Conservation (phyloP, 2,329 filamentous ascomycete species). For the Cordyceps javanica region DNA sequence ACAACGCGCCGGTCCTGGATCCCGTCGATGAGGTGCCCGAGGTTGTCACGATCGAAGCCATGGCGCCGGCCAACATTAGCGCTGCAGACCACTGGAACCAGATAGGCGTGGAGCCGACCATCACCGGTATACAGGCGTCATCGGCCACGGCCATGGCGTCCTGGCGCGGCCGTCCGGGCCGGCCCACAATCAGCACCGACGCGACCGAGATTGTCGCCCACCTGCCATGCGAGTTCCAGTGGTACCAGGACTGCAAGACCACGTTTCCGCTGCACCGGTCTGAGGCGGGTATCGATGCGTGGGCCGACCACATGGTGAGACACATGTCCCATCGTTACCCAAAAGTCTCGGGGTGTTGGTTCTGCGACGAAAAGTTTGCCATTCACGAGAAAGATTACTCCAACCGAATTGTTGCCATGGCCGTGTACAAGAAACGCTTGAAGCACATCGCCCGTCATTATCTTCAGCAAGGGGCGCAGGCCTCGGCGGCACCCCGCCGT, state of each 20-base stretch:
- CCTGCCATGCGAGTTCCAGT: slow-evolving; percentile 42
- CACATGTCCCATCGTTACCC: slow-evolving; percentile 34
- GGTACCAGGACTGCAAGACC: slow-evolving; percentile 28
- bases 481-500: slow-evolving; percentile 22
- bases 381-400: slow-evolving; percentile 23
- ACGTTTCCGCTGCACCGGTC: slow-evolving; percentile 29
- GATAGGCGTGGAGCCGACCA: not conserved
- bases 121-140: not conserved
- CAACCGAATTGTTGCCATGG: not conserved
- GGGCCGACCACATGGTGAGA: slow-evolving; percentile 40
- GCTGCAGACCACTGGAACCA: not conserved
- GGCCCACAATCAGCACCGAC: not conserved
- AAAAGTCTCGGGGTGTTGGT: slow-evolving; percentile 38
- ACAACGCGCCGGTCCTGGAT: not conserved
- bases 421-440: slow-evolving; percentile 32
- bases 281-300: slow-evolving; percentile 26
- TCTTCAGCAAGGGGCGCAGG: slow-evolving; percentile 13
- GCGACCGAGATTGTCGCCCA: not conserved
- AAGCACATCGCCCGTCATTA: slow-evolving; percentile 44
- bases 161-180: not conserved
- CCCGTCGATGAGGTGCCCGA: not conserved
- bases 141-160: not conserved
- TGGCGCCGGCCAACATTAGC: not conserved
- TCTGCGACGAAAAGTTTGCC: slow-evolving; percentile 34
- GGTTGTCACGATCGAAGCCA: not conserved